Evolutionary conservation across 805 yeast species (phyloP), one percentile per base, ranked within the genome.

Genomic region (Starmera dryadoides): DNA sequence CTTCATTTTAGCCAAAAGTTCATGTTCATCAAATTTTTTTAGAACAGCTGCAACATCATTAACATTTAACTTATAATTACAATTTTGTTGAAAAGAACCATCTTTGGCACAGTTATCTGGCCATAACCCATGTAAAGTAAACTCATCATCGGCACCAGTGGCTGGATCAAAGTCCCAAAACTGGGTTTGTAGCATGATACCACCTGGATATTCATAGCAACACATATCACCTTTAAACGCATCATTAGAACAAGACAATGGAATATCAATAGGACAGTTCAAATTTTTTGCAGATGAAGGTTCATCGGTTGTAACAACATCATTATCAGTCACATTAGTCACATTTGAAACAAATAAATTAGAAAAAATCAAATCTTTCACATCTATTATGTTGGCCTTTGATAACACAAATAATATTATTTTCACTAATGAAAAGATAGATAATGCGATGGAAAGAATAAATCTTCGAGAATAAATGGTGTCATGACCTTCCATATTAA

Each of bases 131-230:
- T 86, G 96, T 28, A 84, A 62, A 1, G 95, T 86, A 64, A 84
- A 87, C 43, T 73, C 62, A 39, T 84, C 77, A 30, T 71, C 63
- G 2, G 86, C 86, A 4, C 93, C 93, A 37, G 77, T 66, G 1
- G 86, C 73, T 1, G 93, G 89, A 43, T 66, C 62, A 55, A 82
- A 84, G 60, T 89, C 95, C 97, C 97, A 89, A 63, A 89, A 88
- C 56, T 89, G 98, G 0, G 97, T 85, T 55, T 77, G 84, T 38
- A 89, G 60, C 29, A 89, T 66, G n/a, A 86, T 69, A 6, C 97
- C 97, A 34, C 94, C 91, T 9, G 89, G 89, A 35, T 75, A 73
- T 55, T 88, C 96, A 57, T 80, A 86, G 61, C 97, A 89, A 55
- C 97, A 89, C 20, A 35, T 36, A 11, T 42, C 44, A 17, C 48